Base-by-base conservation (phyloP, 352 stramenopile species). In the Sclerospora graminicola region DNA sequence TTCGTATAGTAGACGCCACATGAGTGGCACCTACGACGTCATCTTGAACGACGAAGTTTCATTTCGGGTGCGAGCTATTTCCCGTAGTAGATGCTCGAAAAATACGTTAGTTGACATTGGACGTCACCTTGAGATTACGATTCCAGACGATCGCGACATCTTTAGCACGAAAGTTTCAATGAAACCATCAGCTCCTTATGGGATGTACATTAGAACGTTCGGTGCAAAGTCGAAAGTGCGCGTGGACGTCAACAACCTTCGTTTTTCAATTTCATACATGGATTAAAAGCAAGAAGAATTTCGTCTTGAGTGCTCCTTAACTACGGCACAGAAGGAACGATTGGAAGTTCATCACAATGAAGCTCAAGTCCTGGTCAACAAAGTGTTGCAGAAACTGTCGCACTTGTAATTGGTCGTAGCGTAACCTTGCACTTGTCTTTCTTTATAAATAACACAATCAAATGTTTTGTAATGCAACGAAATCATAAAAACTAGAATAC, bases 21-120 rank as follows among this genome's bases (percentile, higher is more conserved):
- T 69, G 1, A 29, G 31, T 2, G 51, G 45, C 29, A 63, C 44
- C 13, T 72, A 67, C 24, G 62, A 69, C 19, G 44, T 64, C 21
- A 54, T 72, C 15, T 31, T 71, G 43, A 39, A 56, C 66, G 62
- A n/a, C n/a, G n/a, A n/a, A n/a, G n/a, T n/a, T n/a, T n/a, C n/a
- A n/a, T n/a, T n/a, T n/a, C n/a, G n/a, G 9, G 8, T 68, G 16
- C 54, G 62, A 14, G 59, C 63, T 19, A 20, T 51, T 21, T 50
- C 30, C 5, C 55, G 50, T 18, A 49, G 54, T 10, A 50, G 54
- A 6, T n/a, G 47, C 7, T 41, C 48, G 4, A 19, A 56, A 0
- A 46, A 42, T 6, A 9, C 19, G 0, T 23, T 40, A 6, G 44
- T 45, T 5, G 48, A 62, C n/a, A n/a, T n/a, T n/a, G n/a, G n/a